Evolutionary conservation across 305 asterid genomes (phyloP).

Genomic region (Fraxinus latifolia): DNA sequence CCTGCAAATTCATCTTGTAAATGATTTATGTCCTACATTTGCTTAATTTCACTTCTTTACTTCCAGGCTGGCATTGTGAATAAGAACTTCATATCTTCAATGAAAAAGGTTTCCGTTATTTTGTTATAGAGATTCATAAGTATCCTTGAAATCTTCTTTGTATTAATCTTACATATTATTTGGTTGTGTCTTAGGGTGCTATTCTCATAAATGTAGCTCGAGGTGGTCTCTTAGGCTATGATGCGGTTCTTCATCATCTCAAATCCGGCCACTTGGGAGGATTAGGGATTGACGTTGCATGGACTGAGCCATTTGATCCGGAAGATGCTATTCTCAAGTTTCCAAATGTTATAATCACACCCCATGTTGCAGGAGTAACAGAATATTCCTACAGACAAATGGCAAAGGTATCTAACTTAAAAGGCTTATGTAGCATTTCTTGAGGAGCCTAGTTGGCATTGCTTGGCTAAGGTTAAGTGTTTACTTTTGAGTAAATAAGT

Average conservation of each 20-base stretch:
- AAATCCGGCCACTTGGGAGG: conserved; percentile 89
- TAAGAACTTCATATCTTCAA: conserved; percentile 67
- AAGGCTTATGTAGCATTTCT: not conserved
- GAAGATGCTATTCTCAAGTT: conserved; percentile 67
- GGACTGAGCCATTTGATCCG: conserved; percentile 96
- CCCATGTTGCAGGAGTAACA: conserved; percentile 92
- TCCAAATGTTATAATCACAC: conserved; percentile 80
- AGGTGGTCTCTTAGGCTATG: conserved; percentile 81
- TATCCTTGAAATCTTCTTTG: not conserved
- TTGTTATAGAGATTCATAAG: not conserved
- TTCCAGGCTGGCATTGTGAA: conserved; percentile 77
- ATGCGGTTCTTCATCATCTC: conserved; percentile 61
- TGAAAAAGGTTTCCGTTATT: conserved; percentile 64
- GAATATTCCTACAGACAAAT: conserved; percentile 63
- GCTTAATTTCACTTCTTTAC: conserved; percentile 15
- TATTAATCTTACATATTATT: not conserved
- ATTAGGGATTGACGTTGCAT: conserved; percentile 85
- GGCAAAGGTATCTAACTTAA: conserved; percentile 66
- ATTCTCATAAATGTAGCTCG: conserved; percentile 74
- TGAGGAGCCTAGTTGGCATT: not conserved
- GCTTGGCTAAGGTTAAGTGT: not conserved
- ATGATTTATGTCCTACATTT: not conserved
- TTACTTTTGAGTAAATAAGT: not conserved
- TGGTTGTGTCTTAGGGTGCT: conserved; percentile 57
- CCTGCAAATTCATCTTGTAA: not conserved